Conservation (phyloP, 345 rosid species). For the Corchorus olitorius region DNA sequence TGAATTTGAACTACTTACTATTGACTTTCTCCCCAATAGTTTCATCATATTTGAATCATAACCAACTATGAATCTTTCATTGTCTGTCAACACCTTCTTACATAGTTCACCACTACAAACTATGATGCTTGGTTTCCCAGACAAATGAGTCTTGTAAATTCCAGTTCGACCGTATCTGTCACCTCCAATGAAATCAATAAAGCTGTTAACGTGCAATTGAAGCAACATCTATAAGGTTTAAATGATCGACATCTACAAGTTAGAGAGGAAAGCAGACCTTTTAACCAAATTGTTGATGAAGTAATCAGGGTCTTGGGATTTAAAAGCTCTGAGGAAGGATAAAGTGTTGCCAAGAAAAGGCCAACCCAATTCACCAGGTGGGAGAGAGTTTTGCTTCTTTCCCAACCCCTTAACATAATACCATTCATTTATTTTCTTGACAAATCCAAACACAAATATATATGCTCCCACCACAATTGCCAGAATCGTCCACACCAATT, state of each 20-base stretch:
- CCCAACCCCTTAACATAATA: conserved; percentile 28
- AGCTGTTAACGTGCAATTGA: neutral
- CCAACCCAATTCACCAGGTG: conserved; percentile 50
- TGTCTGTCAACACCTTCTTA: conserved; percentile 21
- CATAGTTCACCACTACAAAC: conserved; percentile 29
- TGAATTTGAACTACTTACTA: neutral
- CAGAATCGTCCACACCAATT: neutral
- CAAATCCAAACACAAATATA: neutral
- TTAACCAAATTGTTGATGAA: conserved; percentile 31
- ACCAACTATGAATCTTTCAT: conserved; percentile 26
- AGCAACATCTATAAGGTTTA: neutral
- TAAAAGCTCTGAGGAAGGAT: conserved; percentile 45
- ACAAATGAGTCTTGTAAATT: conserved; percentile 33
- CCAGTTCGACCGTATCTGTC: conserved; percentile 33
- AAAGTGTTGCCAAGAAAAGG: conserved; percentile 44
- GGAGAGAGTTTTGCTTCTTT: conserved; percentile 30
- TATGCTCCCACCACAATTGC: neutral
- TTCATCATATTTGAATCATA: conserved; percentile 17
- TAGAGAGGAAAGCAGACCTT: conserved; percentile 32
- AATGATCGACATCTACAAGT: conserved; percentile 11
- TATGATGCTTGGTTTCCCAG: conserved; percentile 30
- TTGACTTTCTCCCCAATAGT: conserved; percentile 23
- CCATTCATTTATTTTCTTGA: conserved; percentile 35
- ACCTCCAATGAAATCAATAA: neutral
- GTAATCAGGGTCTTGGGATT: conserved; percentile 38